Percentiles rank a stretch among this genome's conserved stretches.
These are phyloP conservation scores for Stemphylium lycopersici DNA, from an alignment of 2,329 filamentous ascomycete species.

Conservation along the genomic window DNA sequence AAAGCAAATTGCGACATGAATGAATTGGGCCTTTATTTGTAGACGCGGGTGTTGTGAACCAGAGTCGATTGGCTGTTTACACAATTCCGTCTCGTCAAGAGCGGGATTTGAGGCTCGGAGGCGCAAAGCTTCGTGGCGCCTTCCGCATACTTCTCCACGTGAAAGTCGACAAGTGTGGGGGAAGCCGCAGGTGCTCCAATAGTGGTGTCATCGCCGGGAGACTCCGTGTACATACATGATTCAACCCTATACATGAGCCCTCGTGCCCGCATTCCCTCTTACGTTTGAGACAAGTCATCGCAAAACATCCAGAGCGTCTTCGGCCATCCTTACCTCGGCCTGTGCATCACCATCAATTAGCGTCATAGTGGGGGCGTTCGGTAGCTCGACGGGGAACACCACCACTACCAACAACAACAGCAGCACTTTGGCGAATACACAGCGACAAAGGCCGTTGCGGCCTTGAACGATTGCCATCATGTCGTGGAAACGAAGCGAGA, in stretches of 20 bases:
- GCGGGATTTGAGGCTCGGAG: conserved; percentile 11
- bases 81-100: conserved; percentile 25
- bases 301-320: conserved; percentile 9
- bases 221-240: conserved; percentile 16
- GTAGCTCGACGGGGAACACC: conserved; percentile 16
- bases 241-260: conserved; percentile 1
- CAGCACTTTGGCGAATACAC: conserved; percentile 42
- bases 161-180: conserved; percentile 42
- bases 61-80: conserved; percentile 10
- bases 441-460: conserved; percentile 39
- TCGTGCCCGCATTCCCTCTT: conserved; percentile 1
- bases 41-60: conserved; percentile 4
- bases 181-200: conserved; percentile 21
- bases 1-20: conserved; percentile 8
- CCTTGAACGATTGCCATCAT: conserved; percentile 61
- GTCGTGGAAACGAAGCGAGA: conserved; percentile 91
- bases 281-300: neutral
- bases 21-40: neutral
- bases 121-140: conserved; percentile 14
- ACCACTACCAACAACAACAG: conserved; percentile 14
- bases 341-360: conserved; percentile 30
- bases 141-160: conserved; percentile 33
- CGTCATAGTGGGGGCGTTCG: conserved; percentile 44
- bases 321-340: conserved; percentile 35
- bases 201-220: conserved; percentile 22